These are phyloP conservation scores for Chaetomidium leptoderma DNA, from an alignment of 495 filamentous ascomycete species.

Conservation along the genomic window DNA sequence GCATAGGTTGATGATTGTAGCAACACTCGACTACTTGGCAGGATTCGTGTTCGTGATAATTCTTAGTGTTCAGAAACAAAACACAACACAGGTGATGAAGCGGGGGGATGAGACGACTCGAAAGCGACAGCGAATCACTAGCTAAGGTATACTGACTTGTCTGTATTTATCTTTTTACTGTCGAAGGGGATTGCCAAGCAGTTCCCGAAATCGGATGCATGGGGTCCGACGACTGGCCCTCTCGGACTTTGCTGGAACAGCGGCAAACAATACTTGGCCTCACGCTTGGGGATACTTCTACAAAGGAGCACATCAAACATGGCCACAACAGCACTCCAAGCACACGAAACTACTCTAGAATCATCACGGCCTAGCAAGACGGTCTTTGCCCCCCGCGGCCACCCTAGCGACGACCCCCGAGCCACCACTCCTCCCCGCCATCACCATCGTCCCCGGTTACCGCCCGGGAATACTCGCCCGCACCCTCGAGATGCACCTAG, in stretches of 20 bases:
- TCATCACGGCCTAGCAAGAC: not conserved
- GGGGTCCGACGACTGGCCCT: not conserved
- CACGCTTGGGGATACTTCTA: not conserved
- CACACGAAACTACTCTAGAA: slow-evolving; percentile 25
- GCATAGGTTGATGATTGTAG: too few species aligned
- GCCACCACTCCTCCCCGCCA: not conserved
- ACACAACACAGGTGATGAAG: too few species aligned
- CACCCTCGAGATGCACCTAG: slow-evolving; percentile 32
- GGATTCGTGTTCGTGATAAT: too few species aligned
- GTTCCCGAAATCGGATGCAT: slow-evolving; percentile 4
- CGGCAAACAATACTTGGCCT: too few species aligned
- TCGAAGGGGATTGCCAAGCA: not conserved
- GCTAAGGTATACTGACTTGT: too few species aligned
- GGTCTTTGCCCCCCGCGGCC: not conserved
- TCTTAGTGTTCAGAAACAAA: too few species aligned
- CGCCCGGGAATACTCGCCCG: slow-evolving; percentile 31
- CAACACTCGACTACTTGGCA: too few species aligned
- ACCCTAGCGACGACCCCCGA: slow-evolving; percentile 3
- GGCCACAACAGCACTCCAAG: slow-evolving; percentile 17
- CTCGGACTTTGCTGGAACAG: too few species aligned
- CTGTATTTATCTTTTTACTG: too few species aligned
- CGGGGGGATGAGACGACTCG: too few species aligned
- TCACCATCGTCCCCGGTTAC: slow-evolving; percentile 30
- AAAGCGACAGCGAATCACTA: too few species aligned
- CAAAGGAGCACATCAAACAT: not conserved